Percentiles rank a stretch among this genome's conserved stretches.
Evolutionary conservation across 768 basidiomycete genomes (phyloP).

Genomic region (Lactarius sanguifluus): DNA sequence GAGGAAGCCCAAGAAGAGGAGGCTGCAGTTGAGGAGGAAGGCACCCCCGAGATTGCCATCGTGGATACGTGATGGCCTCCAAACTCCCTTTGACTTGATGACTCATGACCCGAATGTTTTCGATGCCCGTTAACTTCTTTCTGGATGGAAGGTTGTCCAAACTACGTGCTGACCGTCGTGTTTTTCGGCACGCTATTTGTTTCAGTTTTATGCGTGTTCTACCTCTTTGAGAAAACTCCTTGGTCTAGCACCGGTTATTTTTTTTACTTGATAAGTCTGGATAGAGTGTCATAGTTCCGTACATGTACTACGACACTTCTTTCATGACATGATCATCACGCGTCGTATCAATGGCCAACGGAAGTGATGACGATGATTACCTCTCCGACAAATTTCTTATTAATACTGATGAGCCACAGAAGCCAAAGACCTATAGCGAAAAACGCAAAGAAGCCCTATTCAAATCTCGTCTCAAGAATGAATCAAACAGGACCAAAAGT

Average conservation of each 20-base stretch:
- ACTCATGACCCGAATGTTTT: constrained; percentile 28
- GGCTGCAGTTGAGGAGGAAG: constrained; percentile 27
- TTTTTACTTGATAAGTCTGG: constrained; percentile 17
- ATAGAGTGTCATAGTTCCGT: constrained; percentile 20
- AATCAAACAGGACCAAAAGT: constrained; percentile 62
- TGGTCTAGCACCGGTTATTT: constrained; percentile 22
- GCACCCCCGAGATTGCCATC: constrained; percentile 26
- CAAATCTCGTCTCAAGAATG: constrained; percentile 60
- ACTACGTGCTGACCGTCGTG: constrained; percentile 27
- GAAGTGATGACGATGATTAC: constrained; percentile 73
- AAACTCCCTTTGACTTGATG: constrained; percentile 12
- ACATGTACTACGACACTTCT: constrained; percentile 22
- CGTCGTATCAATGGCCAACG: constrained; percentile 51
- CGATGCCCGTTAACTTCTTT: constrained; percentile 22
- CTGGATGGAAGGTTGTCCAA: constrained; percentile 27
- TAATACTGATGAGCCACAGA: constrained; percentile 38
- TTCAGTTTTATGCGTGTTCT: constrained; percentile 26
- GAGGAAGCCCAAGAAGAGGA: constrained; percentile 38
- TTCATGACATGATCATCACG: constrained; percentile 23
- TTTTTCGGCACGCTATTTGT: constrained; percentile 28
- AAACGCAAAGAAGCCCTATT: constrained; percentile 65
- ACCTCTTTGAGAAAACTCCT: constrained; percentile 21
- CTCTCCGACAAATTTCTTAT: constrained; percentile 83
- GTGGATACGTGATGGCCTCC: constrained; percentile 25
- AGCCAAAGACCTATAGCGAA: constrained; percentile 66